A percentile compares a stretch with the other conserved stretches of the same genome.
These are phyloP conservation scores for Debaryomyces nepalensis DNA, from an alignment of 1,139 yeast genomes.

Conservation along the genomic window DNA sequence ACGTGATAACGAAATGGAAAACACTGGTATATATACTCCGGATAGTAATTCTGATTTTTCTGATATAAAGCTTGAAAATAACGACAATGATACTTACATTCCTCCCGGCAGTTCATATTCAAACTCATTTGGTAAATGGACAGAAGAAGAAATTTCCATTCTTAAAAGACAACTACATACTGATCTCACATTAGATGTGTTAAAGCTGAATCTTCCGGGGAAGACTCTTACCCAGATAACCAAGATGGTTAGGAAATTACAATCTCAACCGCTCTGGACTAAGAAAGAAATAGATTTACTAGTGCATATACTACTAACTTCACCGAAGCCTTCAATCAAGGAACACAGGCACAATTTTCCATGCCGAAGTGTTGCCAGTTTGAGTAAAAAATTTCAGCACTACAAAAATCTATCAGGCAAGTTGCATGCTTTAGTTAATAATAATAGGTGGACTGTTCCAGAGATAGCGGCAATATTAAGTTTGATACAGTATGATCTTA, in stretches of 20 bases:
- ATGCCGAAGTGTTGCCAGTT: slow-evolving; percentile 1
- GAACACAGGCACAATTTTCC: slow-evolving; percentile 9
- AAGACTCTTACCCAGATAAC: slow-evolving; percentile 1
- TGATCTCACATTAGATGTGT: slow-evolving; percentile 8
- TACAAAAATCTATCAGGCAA: slow-evolving; percentile 2
- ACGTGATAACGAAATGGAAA: neutral
- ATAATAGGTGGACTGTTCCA: neutral
- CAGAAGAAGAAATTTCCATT: slow-evolving; percentile 1
- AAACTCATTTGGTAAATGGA: slow-evolving; percentile 7
- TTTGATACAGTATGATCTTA: neutral
- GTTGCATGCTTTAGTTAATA: neutral
- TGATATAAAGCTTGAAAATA: neutral
- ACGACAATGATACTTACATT: neutral
- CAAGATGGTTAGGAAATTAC: neutral
- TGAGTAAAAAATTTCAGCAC: slow-evolving; percentile 4
- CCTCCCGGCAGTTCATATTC: neutral
- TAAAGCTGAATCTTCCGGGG: slow-evolving; percentile 1
- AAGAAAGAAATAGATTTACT: slow-evolving; percentile 4
- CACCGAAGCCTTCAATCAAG: neutral
- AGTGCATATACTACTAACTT: neutral
- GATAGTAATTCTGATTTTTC: slow-evolving; percentile 5
- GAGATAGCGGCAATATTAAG: slow-evolving; percentile 4
- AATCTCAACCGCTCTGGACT: slow-evolving; percentile 8
- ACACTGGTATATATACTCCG: slow-evolving; percentile 7
- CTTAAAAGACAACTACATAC: neutral